Conservation (phyloP, 148 eudicot genomes). For the Selenicereus undatus region DNA sequence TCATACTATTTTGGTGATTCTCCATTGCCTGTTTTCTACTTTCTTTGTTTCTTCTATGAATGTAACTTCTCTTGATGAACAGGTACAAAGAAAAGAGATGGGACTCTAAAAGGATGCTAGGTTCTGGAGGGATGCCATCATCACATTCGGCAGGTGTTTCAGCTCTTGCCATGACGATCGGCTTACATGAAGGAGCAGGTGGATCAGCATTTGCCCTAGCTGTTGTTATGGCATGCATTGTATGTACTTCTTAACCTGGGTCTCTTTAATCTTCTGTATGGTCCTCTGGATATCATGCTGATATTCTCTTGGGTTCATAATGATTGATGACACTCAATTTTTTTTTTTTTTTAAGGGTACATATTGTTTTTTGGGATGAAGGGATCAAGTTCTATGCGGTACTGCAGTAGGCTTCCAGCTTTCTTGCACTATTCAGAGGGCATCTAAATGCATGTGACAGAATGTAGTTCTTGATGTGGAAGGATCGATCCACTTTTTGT, state of each 20-base stretch:
- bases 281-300: background rate
- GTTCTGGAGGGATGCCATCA: slow-evolving; percentile 98
- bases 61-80: slow-evolving; percentile 31
- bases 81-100: slow-evolving; percentile 94
- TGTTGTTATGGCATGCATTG: slow-evolving; percentile 84
- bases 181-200: slow-evolving; percentile 70
- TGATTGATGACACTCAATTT: background rate
- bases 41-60: background rate
- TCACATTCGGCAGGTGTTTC: slow-evolving; percentile 93
- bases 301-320: background rate
- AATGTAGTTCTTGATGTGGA: background rate
- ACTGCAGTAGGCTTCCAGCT: background rate
- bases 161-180: slow-evolving; percentile 72
- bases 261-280: background rate
- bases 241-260: slow-evolving; percentile 42
- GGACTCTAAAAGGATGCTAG: slow-evolving; percentile 83
- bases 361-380: background rate
- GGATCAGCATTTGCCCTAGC: slow-evolving; percentile 84
- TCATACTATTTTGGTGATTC: background rate
- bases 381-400: background rate
- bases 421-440: background rate
- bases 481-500: background rate
- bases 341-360: background rate
- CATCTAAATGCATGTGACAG: background rate
- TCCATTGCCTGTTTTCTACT: background rate